Conservation (phyloP, 805 yeast species). For the Kodamaea kakaduensis region DNA sequence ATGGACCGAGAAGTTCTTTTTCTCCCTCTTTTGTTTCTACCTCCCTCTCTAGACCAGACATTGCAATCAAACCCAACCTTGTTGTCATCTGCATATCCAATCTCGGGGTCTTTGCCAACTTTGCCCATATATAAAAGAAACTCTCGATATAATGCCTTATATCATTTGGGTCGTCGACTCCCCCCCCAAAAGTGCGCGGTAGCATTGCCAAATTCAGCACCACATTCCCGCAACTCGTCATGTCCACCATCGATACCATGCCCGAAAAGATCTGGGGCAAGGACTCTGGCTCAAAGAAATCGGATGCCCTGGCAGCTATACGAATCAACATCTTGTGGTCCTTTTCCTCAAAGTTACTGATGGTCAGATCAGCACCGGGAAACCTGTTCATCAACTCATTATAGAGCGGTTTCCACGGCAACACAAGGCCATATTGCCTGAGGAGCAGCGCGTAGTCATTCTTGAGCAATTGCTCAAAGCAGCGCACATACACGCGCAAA, state of each 20-base stretch:
- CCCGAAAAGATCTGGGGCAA: conserved; percentile 50
- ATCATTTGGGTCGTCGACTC: conserved; percentile 29
- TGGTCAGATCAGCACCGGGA: conserved; percentile 28
- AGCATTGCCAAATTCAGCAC: conserved; percentile 52
- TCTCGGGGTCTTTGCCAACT: conserved; percentile 44
- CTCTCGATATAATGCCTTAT: conserved; percentile 59
- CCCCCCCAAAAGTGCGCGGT: conserved; percentile 41
- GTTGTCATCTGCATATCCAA: conserved; percentile 64
- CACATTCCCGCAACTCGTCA: conserved; percentile 48
- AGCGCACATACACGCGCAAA: conserved; percentile 54
- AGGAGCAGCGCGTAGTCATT: conserved; percentile 36
- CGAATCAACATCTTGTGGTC: conserved; percentile 46
- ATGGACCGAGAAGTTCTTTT: conserved; percentile 42
- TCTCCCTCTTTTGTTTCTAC: too few species aligned
- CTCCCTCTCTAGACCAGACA: conserved; percentile 35
- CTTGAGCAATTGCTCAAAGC: conserved; percentile 56
- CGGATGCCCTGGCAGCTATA: conserved; percentile 51
- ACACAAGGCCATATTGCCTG: conserved; percentile 34
- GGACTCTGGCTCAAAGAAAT: conserved; percentile 47
- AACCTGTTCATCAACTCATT: conserved; percentile 31
- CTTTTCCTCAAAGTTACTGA: conserved; percentile 45
- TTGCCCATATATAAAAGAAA: conserved; percentile 69
- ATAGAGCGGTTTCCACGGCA: conserved; percentile 51
- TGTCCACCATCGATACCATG: conserved; percentile 49
- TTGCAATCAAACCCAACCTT: conserved; percentile 58